A percentile compares a stretch with the other conserved stretches of the same genome.
Conservation (phyloP, 2,329 filamentous ascomycete genomes). For the Escovopsis sp. region DNA sequence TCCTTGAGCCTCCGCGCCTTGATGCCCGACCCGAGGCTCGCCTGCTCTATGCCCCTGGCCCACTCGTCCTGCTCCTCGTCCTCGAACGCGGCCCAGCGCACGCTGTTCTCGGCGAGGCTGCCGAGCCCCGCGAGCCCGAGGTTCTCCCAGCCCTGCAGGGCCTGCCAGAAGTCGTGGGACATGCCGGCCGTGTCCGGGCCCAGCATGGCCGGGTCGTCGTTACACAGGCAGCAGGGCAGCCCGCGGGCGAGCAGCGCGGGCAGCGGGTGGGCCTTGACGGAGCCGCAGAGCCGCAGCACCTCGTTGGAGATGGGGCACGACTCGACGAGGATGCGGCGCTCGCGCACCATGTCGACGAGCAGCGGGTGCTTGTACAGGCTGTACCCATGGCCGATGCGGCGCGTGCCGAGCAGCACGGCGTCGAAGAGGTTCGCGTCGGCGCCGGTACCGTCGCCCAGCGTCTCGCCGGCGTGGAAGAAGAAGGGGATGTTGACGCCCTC, state of each 20-base stretch:
- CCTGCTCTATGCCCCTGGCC: conserved; percentile 57
- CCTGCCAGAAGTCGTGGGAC: conserved; percentile 91
- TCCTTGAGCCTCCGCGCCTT: conserved; percentile 61
- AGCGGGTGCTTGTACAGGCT: conserved; percentile 84
- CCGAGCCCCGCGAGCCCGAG: conserved; percentile 77
- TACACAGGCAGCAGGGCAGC: conserved; percentile 70
- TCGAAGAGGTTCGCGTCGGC: conserved; percentile 79
- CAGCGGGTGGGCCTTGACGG: conserved; percentile 63
- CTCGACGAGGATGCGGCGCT: conserved; percentile 77
- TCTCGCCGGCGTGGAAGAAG: conserved; percentile 92
- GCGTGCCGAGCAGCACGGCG: conserved; percentile 70
- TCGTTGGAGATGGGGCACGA: conserved; percentile 87
- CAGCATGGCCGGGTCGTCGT: conserved; percentile 81
- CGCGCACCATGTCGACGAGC: conserved; percentile 75
- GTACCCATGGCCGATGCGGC: conserved; percentile 81
- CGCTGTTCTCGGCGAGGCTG: conserved; percentile 79
- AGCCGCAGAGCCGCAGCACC: conserved; percentile 63
- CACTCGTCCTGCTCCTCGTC: conserved; percentile 60
- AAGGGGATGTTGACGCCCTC: conserved; percentile 75
- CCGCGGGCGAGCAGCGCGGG: conserved; percentile 75
- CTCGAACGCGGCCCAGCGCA: conserved; percentile 80
- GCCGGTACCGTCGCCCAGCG: conserved; percentile 56
- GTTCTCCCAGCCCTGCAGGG: conserved; percentile 81
- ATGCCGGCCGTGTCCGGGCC: conserved; percentile 70
- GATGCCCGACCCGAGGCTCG: conserved; percentile 53